Evolutionary conservation across 2,329 filamentous ascomycete species (phyloP).

Genomic region (Colletotrichum tanaceti): DNA sequence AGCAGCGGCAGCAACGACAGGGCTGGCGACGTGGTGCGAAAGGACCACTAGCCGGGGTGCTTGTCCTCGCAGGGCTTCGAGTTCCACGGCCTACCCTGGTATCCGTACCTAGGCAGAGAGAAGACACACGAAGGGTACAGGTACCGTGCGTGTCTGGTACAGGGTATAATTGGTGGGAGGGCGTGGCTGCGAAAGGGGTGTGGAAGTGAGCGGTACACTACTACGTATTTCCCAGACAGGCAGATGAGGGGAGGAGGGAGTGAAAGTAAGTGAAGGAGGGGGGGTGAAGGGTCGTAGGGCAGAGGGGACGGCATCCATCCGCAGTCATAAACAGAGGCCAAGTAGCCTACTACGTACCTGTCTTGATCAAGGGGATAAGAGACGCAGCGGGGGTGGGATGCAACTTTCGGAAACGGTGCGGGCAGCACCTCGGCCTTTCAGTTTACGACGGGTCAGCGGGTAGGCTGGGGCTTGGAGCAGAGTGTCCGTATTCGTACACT

Average conservation of each 20-base stretch:
- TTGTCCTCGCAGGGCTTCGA: slow-evolving; percentile 30
- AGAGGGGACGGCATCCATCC: slow-evolving; percentile 15
- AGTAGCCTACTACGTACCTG: background rate
- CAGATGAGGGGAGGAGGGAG: background rate
- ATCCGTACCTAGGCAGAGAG: slow-evolving; percentile 7
- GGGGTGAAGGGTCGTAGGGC: slow-evolving; percentile 16
- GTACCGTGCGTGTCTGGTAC: slow-evolving; percentile 28
- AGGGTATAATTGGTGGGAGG: slow-evolving; percentile 11
- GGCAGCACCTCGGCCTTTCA: background rate
- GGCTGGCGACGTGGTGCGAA: slow-evolving; percentile 26
- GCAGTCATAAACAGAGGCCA: slow-evolving; percentile 1
- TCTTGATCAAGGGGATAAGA: background rate
- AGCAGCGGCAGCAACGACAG: slow-evolving; percentile 30
- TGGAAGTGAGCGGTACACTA: no score
- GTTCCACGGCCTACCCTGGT: slow-evolving; percentile 17
- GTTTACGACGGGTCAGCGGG: slow-evolving; percentile 5
- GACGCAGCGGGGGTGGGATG: background rate
- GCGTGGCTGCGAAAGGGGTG: slow-evolving; percentile 17
- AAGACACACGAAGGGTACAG: slow-evolving; percentile 22
- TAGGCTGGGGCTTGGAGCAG: slow-evolving; percentile 7
- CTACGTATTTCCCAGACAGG: slow-evolving; percentile 6
- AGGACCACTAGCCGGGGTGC: slow-evolving; percentile 12
- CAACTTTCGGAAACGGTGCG: slow-evolving; percentile 14
- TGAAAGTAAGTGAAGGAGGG: background rate
- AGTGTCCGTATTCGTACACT: no score